Base-by-base conservation (phyloP, 768 basidiomycete species). In the Kwoniella dendrophila region DNA sequence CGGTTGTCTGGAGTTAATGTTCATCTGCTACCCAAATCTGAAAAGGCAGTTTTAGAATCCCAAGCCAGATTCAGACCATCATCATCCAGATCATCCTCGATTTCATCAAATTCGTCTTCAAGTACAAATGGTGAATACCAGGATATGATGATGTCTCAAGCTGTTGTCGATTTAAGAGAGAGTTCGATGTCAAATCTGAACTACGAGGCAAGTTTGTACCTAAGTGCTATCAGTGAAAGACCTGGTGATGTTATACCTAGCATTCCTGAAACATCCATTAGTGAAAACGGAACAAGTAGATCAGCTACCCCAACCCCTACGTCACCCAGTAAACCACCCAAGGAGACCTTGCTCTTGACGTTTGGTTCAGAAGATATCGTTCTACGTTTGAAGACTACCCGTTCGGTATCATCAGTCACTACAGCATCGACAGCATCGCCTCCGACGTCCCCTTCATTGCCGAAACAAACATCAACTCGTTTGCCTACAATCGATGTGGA, bases 321-420 rank as follows among this genome's bases (percentile, higher is more conserved):
- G 0, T 57, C 32, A 3, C 33, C 20, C 8, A 18, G 27, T 4
- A 57, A 27, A n/a, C 22, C 7, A 14, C 48, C 53, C 12, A 11
- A n/a, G 1, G 63, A 59, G 27, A 52, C 56, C 6, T 18, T 67
- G 20, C 65, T 92, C 8, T 57, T 90, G 14, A 87, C 86, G 5
- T 83, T 90, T 54, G 86, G 87, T 18, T 73, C 82, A 14, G 84
- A 87, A 30, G 85, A 90, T 20, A 81, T 91, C 50, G 73, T 83
- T 2, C 63, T 90, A 47, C 81, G 81, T 44, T 75, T 91, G 20
- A 79, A 77, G 33, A 87, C 85, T 0, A 84, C 85, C 11, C 44
- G 36, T 30, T 38, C 52, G 33, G 27, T 40, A 2, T 14, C 40
- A 26, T 16, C 59, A 11, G 10, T 18, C 32, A 1, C 53, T 10